Base-by-base conservation (phyloP, 2,329 filamentous ascomycete species). In the Zarea fungicola region DNA sequence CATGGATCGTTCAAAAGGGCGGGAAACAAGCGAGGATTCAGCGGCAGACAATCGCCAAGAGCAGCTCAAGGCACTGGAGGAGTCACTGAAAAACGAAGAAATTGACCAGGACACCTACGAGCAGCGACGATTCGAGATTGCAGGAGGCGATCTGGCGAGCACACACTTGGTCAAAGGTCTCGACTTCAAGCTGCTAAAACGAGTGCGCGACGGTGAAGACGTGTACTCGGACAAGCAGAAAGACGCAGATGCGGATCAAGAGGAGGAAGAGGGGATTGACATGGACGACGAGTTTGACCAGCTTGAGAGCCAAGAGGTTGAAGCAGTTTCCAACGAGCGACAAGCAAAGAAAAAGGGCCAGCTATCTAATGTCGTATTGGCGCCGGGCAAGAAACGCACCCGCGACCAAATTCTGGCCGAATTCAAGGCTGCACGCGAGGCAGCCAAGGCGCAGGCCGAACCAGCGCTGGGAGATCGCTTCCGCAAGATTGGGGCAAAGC, bases 151-250 rank as follows among this genome's bases (percentile, higher is more conserved):
- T 63, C 68, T 91, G 19, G 73, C 73, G 13, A 89, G 83, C 58
- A 95, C 90, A 13, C 89, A 96, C 73, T 69, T 96, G 55, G 85
- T 97, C 41, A 97, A 96, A 63, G 93, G 93, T 0, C 69, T 99
- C 42, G 93, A 99, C 67, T 87, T 89, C 63, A 86, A 87, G 64
- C 72, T 97, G 11, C 71, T 91, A 23, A 80, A 87, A 64, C 76
- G 83, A 56, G 76, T 87, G 52, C 77, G 78, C 52, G 77, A 76
- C 48, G 87, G 86, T 34, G 87, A 90, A 63, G 71, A 91, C 65
- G 76, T 89, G 1, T 77, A 74, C 23, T 48, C 49, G 55, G 65
- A 60, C n/a, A 66, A 69, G 7, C 61, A 59, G 8, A 58, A 63
- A 25, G 54, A 60, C 3, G 26, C 14, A 9, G 49, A 58, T 2